These are phyloP conservation scores for Fusarium aywerte DNA, from an alignment of 2,329 filamentous ascomycete species.

Conservation along the genomic window DNA sequence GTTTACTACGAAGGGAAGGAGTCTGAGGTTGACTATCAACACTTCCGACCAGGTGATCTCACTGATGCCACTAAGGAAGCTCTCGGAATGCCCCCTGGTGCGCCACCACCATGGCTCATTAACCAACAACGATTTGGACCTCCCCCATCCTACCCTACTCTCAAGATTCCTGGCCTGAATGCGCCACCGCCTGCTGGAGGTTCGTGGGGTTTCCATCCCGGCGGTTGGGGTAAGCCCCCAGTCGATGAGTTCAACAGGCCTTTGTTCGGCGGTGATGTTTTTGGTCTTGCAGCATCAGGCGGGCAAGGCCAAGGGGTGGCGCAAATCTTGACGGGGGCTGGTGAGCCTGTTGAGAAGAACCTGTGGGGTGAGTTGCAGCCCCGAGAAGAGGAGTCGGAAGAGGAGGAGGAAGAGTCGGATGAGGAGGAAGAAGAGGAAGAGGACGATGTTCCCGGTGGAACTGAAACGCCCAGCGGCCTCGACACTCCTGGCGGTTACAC, in stretches of 20 bases:
- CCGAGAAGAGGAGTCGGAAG: slow-evolving; percentile 76
- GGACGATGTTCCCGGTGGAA: slow-evolving; percentile 70
- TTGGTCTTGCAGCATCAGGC: slow-evolving; percentile 73
- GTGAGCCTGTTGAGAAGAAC: slow-evolving; percentile 85
- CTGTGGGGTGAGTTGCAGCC: slow-evolving; percentile 94
- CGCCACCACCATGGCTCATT: slow-evolving; percentile 95
- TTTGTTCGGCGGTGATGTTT: slow-evolving; percentile 93
- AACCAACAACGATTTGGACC: slow-evolving; percentile 95
- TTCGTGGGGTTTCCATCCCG: slow-evolving; percentile 94
- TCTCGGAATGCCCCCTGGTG: slow-evolving; percentile 90
- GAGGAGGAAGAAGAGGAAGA: slow-evolving; percentile 73
- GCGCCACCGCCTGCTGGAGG: slow-evolving; percentile 90
- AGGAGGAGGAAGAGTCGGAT: slow-evolving; percentile 81
- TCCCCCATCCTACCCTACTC: slow-evolving; percentile 92
- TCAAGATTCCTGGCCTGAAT: slow-evolving; percentile 94
- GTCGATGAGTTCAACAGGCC: slow-evolving; percentile 93
- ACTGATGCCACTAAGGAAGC: slow-evolving; percentile 92
- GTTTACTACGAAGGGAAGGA: slow-evolving; percentile 99
- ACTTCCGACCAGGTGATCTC: slow-evolving; percentile 89
- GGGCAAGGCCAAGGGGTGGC: slow-evolving; percentile 49
- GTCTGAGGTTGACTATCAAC: slow-evolving; percentile 91
- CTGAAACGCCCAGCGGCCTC: slow-evolving; percentile 79
- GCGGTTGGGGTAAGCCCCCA: slow-evolving; percentile 95
- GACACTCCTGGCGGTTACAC: slow-evolving; percentile 85
- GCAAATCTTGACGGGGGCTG: slow-evolving; percentile 58